Conservation (phyloP, 768 basidiomycete genomes). For the Cystobasidiopsis lactophilus region DNA sequence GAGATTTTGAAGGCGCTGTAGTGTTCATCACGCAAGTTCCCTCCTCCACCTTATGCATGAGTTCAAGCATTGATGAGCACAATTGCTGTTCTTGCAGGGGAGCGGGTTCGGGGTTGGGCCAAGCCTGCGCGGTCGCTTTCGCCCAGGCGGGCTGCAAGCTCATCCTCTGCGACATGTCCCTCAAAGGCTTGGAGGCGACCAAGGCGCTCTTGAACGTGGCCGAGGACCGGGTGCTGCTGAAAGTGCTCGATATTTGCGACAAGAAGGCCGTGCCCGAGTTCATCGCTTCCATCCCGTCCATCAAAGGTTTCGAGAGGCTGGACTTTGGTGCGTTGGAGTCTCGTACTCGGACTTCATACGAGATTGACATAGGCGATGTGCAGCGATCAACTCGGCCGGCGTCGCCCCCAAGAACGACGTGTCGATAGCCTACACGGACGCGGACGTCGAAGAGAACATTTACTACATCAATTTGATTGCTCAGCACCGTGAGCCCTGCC, state of each 20-base stretch:
- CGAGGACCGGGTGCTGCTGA: not conserved
- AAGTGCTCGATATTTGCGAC: not conserved
- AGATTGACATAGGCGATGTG: not conserved
- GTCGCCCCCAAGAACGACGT: not conserved
- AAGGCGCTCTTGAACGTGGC: not conserved
- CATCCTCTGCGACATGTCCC: not conserved
- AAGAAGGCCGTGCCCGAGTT: not conserved
- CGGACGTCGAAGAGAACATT: not conserved
- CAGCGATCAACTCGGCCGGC: not conserved
- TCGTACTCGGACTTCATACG: not conserved
- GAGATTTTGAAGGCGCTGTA: no score
- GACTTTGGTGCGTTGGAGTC: not conserved
- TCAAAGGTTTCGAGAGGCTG: not conserved
- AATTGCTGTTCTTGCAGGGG: no score
- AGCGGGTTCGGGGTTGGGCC: conserved; percentile 1
- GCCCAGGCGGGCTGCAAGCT: conserved; percentile 1
- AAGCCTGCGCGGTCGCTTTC: not conserved
- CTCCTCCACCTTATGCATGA: no score
- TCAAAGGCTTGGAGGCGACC: not conserved
- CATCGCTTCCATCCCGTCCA: not conserved
- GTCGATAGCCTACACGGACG: not conserved
- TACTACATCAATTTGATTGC: no score
- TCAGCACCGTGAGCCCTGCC: no score
- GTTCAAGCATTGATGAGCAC: no score
- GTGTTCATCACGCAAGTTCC: no score